A percentile compares a stretch with the other conserved stretches of the same genome.
These are phyloP conservation scores for Citrus australasica DNA, from an alignment of 345 rosid genomes.

Conservation along the genomic window DNA sequence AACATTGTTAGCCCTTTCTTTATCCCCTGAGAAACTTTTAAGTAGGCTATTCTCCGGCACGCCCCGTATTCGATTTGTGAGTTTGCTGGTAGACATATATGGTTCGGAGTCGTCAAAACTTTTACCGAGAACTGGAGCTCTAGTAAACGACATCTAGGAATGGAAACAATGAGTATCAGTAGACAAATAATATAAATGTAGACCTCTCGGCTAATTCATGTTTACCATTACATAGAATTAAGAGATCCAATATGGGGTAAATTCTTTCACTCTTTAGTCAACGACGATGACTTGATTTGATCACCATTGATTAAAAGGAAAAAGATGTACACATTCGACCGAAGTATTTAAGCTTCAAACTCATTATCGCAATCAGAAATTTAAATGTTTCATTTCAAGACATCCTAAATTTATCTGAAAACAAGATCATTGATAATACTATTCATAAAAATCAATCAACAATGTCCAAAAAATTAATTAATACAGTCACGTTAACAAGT, in stretches of 20 bases:
- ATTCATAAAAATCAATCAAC: background rate
- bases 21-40: conserved; percentile 45
- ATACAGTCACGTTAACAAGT: background rate
- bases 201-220: background rate
- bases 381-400: background rate
- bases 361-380: background rate
- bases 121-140: conserved; percentile 17
- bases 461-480: background rate
- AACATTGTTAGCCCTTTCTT: conserved; percentile 46
- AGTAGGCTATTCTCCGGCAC: conserved; percentile 35
- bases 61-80: conserved; percentile 15
- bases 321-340: background rate
- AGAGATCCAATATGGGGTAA: background rate
- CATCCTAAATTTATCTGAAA: background rate
- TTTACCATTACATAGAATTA: background rate
- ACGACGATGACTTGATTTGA: background rate
- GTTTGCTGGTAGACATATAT: conserved; percentile 22
- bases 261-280: background rate
- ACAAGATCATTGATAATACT: too few species aligned
- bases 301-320: background rate
- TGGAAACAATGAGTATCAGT: background rate
- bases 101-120: conserved; percentile 37
- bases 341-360: background rate
- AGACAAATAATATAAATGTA: background rate
- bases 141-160: conserved; percentile 16